Evolutionary conservation across 1,139 yeast species (phyloP), one percentile per base, ranked within the genome.

Genomic region (Geotrichum cucujoidarum): DNA sequence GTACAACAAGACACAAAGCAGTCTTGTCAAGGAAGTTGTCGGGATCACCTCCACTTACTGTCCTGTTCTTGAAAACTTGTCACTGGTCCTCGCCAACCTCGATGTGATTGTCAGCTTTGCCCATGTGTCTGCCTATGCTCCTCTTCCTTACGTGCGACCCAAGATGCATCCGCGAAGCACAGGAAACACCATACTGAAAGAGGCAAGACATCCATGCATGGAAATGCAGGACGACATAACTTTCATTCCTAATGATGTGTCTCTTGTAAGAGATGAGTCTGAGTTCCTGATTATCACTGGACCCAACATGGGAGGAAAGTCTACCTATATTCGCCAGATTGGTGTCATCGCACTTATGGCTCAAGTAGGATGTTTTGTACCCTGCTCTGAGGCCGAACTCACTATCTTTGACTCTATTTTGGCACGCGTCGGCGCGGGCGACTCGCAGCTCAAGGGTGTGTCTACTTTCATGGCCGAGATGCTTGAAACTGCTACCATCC

Each of bases 381-480:
- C 98, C 1, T 80, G 83, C 55, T 70, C 73, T 1, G 72, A 69
- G 40, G 89, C 95, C 0, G 90, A 86, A 58, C 64, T 92, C 35
- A 81, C 90, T 4, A 73, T 92, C 1, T 88, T 89, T 55, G 98
- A 92, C 67, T 89, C 96, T 1, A 85, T 92, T 11, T 74, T 92
- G 53, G 95, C 97, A 13, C 80, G 98, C 60, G 96, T 92, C n/a
- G 98, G 98, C 14, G 97, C 98, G 1, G 95, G 97, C 8, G 98
- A 92, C 64, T 90, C 97, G 0, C 98, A 92, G 66, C 74, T 92
- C 60, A 90, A 90, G 66, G 98, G 98, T 21, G 87, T 92, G 36
- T 89, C 97, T 0, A 92, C 98, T 0, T 92, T 92, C 59, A 92
- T 92, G 98, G 89, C 95, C 35, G 98, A 92, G 64, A 92, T 92